Evolutionary conservation across 2,329 filamentous ascomycete genomes (phyloP), one percentile per base, ranked within the genome.

Genomic region (Trichothecium roseum): DNA sequence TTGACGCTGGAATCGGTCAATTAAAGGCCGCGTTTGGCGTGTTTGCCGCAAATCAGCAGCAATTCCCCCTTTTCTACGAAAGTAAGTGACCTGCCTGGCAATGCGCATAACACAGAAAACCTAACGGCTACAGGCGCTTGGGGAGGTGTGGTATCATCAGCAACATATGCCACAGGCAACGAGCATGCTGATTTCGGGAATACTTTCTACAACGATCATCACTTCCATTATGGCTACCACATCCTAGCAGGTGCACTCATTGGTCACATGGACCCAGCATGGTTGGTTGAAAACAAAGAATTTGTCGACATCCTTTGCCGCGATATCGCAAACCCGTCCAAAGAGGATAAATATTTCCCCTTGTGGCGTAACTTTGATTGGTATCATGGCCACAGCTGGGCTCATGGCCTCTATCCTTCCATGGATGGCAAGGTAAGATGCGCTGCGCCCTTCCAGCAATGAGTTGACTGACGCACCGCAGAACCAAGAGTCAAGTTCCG

Each of bases 301-400:
- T 96, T 80, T 62, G 79, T 95, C 43, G 84, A 95, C 54, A 76
- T 74, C 43, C 68, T 98, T 31, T 79, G 91, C 33, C 81, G 91
- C 39, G 91, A 98, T 45, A 60, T 73, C 33, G 81, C 87, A 31
- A 94, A 94, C 56, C 79, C 87, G 0, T 79, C 74, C 45, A 52
- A 66, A 3, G 54, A 69, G 14, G 88, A 94, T 52, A 65, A 69
- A 18, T 76, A 76, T 47, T 96, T 93, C 56, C 88, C 89, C 0
- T 79, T 85, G 45, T 88, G 73, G 41, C 75, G 91, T 33, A 75
- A 68, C 38, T 96, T 95, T 51, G 91, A 96, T 59, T 95, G 86
- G 85, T 96, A 80, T 56, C 78, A 93, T 50, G 91, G 89, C 2
- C 91, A 96, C 66, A 87, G 81, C 39, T 95, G 89, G 86, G 89